Conservation (phyloP, 345 rosid genomes). For the Rhodamnia rubescens region DNA sequence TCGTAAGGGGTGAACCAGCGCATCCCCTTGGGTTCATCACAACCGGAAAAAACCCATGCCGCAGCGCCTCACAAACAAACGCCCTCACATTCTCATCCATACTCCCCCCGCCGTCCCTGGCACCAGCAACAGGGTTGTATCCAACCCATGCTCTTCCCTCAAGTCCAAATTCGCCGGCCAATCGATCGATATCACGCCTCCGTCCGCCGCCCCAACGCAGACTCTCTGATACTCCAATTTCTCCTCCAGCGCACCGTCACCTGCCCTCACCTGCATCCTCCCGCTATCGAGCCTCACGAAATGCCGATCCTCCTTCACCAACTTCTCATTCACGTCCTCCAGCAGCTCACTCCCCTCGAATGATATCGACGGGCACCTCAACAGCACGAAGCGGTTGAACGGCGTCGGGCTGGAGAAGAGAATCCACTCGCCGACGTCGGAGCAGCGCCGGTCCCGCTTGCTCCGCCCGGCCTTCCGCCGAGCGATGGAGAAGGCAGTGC, state of each 20-base stretch:
- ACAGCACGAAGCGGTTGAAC: conserved; percentile 76
- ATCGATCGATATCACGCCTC: conserved; percentile 78
- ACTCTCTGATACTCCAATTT: conserved; percentile 66
- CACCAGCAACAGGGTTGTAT: conserved; percentile 65
- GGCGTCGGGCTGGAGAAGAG: conserved; percentile 76
- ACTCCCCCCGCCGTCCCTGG: conserved; percentile 83
- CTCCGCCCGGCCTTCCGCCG: background rate
- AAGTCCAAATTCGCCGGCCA: conserved; percentile 82
- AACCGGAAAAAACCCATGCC: conserved; percentile 65
- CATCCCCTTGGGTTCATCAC: conserved; percentile 99
- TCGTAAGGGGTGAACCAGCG: conserved; percentile 85
- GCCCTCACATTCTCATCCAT: conserved; percentile 38
- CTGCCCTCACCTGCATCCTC: conserved; percentile 21
- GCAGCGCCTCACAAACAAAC: conserved; percentile 53
- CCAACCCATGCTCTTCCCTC: conserved; percentile 68
- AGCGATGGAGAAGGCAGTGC: conserved; percentile 31
- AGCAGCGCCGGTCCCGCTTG: background rate
- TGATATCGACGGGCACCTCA: conserved; percentile 71
- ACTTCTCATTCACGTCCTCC: conserved; percentile 53
- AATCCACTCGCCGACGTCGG: conserved; percentile 68
- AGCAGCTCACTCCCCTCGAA: conserved; percentile 33
- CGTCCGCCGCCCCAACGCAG: conserved; percentile 56
- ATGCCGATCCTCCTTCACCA: conserved; percentile 70
- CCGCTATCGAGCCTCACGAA: conserved; percentile 63
- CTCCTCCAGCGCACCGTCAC: conserved; percentile 8